phyloP scores from a whole-genome alignment of 305 asterid species.

The Stenogyne calaminthoides region DNA sequence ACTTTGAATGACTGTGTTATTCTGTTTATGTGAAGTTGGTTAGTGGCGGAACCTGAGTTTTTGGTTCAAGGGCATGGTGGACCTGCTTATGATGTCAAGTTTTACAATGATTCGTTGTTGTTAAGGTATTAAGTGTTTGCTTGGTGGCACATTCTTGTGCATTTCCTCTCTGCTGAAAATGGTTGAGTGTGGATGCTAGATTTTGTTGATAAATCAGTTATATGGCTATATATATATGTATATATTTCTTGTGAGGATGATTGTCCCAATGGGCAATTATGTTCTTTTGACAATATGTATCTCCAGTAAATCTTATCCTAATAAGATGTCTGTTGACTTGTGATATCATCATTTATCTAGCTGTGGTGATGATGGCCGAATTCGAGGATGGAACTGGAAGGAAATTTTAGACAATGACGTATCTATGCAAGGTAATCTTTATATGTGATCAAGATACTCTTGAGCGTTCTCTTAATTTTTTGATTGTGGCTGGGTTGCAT shows the following conservation, averaged over 20 bases:
- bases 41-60: slow-evolving; percentile 66
- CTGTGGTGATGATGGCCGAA: slow-evolving; percentile 96
- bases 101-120: slow-evolving; percentile 71
- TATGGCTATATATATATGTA: no score
- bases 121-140: slow-evolving; percentile 66
- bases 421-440: slow-evolving; percentile 51
- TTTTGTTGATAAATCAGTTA: neutral
- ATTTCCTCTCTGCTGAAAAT: slow-evolving; percentile 7
- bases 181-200: neutral
- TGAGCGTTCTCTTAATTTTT: neutral
- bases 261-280: neutral
- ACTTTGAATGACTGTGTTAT: slow-evolving; percentile 11
- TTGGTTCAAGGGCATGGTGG: slow-evolving; percentile 84
- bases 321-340: slow-evolving; percentile 21
- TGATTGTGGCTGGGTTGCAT: neutral
- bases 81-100: slow-evolving; percentile 91
- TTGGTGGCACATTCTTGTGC: slow-evolving; percentile 8
- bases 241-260: neutral
- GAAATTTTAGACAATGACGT: slow-evolving; percentile 45
- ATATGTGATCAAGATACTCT: slow-evolving; percentile 9
- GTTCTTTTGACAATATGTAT: neutral
- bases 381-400: slow-evolving; percentile 92
- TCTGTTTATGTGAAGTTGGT: slow-evolving; percentile 52
- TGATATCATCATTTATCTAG: slow-evolving; percentile 43
- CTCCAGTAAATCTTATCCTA: neutral